Percentiles rank a stretch among this genome's conserved stretches.
Conservation (phyloP, 306 rosid species). For the Prunus armeniaca region DNA sequence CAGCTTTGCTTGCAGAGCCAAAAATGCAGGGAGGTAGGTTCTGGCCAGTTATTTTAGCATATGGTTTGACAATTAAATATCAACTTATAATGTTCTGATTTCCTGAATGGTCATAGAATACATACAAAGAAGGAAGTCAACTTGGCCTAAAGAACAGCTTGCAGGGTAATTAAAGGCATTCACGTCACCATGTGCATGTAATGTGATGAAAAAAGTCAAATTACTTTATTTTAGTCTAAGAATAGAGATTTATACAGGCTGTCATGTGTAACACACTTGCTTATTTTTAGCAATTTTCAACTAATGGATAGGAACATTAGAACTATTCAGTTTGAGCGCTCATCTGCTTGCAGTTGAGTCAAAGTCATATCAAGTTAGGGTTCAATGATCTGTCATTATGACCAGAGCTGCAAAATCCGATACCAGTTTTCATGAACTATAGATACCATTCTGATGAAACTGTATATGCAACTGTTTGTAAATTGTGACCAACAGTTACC, state of each 20-base stretch:
- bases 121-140: background rate
- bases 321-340: background rate
- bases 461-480: background rate
- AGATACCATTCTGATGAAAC: background rate
- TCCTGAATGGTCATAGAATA: too few species aligned
- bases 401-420: too few species aligned
- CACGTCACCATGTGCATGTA: slow-evolving; percentile 21
- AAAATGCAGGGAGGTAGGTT: slow-evolving; percentile 1
- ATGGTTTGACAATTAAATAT: too few species aligned
- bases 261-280: background rate
- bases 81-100: background rate
- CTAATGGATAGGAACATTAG: background rate
- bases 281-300: background rate
- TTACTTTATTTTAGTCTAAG: background rate
- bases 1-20: slow-evolving; percentile 26
- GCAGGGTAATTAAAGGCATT: slow-evolving; percentile 20
- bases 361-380: background rate
- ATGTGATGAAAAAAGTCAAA: slow-evolving; percentile 2
- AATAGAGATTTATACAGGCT: background rate
- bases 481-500: background rate
- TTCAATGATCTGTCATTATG: too few species aligned
- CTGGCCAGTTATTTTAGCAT: too few species aligned
- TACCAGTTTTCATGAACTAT: background rate
- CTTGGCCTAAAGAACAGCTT: slow-evolving; percentile 8
- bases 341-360: background rate